A percentile compares a stretch with the other conserved stretches of the same genome.
phyloP scores from a whole-genome alignment of 2,329 filamentous ascomycete species.

The Diplodia mutila region DNA sequence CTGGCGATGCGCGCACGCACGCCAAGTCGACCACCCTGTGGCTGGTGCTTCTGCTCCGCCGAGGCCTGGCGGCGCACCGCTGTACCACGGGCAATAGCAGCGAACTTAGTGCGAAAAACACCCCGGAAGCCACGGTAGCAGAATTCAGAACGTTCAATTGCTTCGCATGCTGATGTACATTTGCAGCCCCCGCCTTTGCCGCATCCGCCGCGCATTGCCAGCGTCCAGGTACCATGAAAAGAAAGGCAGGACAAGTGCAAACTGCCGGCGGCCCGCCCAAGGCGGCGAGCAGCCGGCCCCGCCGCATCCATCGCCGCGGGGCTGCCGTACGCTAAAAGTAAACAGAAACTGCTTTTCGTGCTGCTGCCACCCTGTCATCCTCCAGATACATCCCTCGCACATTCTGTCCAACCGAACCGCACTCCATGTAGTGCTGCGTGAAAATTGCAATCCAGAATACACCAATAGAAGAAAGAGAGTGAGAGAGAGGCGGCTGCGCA shows the following conservation, averaged over 20 bases:
- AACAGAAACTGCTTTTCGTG: conserved; percentile 16
- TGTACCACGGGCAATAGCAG: not conserved
- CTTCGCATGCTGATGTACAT: conserved; percentile 22
- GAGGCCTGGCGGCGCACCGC: not conserved
- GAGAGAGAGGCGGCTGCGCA: conserved; percentile 14
- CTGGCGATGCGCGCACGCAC: conserved; percentile 15
- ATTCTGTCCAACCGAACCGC: conserved; percentile 1
- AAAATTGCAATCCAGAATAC: conserved; percentile 13
- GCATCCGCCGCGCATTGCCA: not conserved
- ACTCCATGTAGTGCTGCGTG: not conserved
- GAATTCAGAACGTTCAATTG: conserved; percentile 14
- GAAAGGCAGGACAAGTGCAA: not conserved
- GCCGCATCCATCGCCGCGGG: not conserved
- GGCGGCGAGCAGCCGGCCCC: not conserved
- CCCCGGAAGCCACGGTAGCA: conserved; percentile 11
- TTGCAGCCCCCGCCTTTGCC: not conserved
- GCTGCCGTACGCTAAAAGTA: not conserved
- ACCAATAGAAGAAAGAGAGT: not conserved
- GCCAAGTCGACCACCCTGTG: conserved; percentile 3
- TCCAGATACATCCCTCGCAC: not conserved
- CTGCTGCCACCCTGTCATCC: not conserved
- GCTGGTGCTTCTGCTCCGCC: conserved; percentile 12
- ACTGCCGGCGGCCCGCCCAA: conserved; percentile 6
- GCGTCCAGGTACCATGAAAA: not conserved
- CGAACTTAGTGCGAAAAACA: not conserved